Base-by-base conservation (phyloP, 2,329 filamentous ascomycete species). In the Pseudocercospora musae region DNA sequence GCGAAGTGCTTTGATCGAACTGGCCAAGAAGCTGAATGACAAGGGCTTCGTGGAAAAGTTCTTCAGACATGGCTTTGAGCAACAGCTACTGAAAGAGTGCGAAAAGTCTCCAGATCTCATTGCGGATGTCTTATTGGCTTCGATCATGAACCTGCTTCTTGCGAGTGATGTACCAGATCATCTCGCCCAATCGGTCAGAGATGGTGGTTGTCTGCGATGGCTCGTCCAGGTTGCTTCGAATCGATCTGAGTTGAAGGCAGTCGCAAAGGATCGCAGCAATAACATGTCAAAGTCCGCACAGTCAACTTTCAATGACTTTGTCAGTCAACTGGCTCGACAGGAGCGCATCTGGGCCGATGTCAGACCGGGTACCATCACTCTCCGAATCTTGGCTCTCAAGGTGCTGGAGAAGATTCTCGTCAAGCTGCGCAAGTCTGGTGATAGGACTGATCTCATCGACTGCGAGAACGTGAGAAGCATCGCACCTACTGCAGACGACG, bases 31-130 rank as follows among this genome's bases (percentile, higher is more conserved):
- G 66, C 75, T 87, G 60, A 68, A 77, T 2, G 81, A 88, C 55
- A 87, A 87, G 69, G 80, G 80, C 0, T 92, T 90, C 69, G 79
- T 85, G 27, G 80, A 82, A 18, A 87, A 90, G 64, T 92, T 96
- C 69, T 82, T 89, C 20, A 88, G 92, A 64, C 88, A 91, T 67
- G 86, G 87, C 6, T 85, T 89, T 60, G 89, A 91, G 64, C 83
- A 87, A 58, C 84, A 84, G 29, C 80, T 97, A 15, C 84, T 92
- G 57, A 81, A 84, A 49, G 83, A 85, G 46, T 79, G 90, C 9
- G 82, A 80, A 0, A 79, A 65, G 54, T 67, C 67, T 40, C 75
- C 68, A 62, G 83, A 79, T 62, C 68, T 69, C 48, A 78, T 78
- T 60, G 83, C 76, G 57, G 87, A 86, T 6, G 89, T 89, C 70